Evolutionary conservation across 495 filamentous ascomycete genomes (phyloP), one percentile per base, ranked within the genome.

Genomic region (Penicillium malachiteum): DNA sequence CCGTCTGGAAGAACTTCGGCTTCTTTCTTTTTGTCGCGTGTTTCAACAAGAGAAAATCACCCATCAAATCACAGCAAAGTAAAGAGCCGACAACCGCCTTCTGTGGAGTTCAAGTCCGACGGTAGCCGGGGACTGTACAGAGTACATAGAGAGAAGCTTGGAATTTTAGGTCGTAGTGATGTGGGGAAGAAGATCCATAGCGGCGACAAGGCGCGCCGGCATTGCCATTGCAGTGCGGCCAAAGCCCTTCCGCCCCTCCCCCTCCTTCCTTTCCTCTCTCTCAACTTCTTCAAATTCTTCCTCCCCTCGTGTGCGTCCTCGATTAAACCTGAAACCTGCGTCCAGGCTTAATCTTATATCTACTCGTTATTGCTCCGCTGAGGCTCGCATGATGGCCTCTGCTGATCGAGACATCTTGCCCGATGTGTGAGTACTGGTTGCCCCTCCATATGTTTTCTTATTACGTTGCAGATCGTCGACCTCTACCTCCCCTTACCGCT

Each of bases 351-450:
- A 30, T 47, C 44, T 62, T 35, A 38, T 33, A 47, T 52, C 59
- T 45, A 39, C 55, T 31, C 67, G 72, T 58, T 52, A 65, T 52
- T 76, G 74, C 52, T 77, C 70, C 31, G 67, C 72, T 42, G 72
- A 75, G 62, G 57, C 67, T 60, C 77, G 70, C 58, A 67, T 66
- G 56, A 80, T 80, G 77, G 70, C 72, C 42, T 66, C 66, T 21
- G 60, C 68, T 55, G 75, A 82, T 57, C 75, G 81, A 65, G 81
- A 84, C 26, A 75, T 72, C 21, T 71, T 84, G 8, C 81, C 81
- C 45, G 72, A 77, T 56, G 70, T 72, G 79, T 83, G 66, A 73
- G 71, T 71, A 41, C 53, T 62, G 40, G 13, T 37, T 30, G 39
- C 18, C 21, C 48, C 18, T 14, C 39, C 10, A 30, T 37, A 5